phyloP scores from a whole-genome alignment of 371 early-diverging fungal genomes.

The Smittium mucronatum region DNA sequence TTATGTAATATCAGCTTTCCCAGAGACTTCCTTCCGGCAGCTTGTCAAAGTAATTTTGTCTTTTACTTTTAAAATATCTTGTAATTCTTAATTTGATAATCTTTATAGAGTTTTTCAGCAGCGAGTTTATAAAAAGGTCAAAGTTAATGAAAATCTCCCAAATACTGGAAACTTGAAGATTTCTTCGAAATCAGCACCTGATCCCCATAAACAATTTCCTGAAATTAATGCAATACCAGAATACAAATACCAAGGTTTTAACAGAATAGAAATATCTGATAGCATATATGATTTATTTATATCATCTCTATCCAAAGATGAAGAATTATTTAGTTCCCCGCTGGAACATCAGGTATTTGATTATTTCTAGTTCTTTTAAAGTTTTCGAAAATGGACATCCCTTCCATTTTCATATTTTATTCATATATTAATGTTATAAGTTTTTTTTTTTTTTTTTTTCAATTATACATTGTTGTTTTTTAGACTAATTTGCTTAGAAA shows the following conservation, averaged over 20 bases:
- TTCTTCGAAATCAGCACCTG: neutral
- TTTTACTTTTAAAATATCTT: neutral
- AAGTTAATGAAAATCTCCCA: neutral
- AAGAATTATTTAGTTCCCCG: neutral
- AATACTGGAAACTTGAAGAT: neutral
- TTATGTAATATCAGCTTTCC: too few relatives aligned
- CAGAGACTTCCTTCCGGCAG: neutral
- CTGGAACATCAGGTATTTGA: neutral
- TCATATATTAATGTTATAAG: neutral
- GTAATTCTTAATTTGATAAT: neutral
- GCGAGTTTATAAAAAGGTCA: slow-evolving; percentile 3
- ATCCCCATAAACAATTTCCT: neutral
- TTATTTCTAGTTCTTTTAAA: neutral
- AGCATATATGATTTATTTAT: neutral
- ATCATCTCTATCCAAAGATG: neutral
- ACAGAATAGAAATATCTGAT: neutral
- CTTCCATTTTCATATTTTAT: neutral
- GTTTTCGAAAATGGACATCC: neutral
- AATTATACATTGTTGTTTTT: neutral
- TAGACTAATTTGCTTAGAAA: neutral
- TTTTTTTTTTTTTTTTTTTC: neutral
- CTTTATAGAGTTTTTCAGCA: slow-evolving; percentile 6
- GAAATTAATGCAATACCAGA: neutral
- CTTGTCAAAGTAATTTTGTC: neutral
- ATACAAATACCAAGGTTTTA: neutral